A percentile compares a stretch with the other conserved stretches of the same genome.
phyloP scores from a whole-genome alignment of 768 basidiomycete genomes.

The Rhizopogon vesiculosus region DNA sequence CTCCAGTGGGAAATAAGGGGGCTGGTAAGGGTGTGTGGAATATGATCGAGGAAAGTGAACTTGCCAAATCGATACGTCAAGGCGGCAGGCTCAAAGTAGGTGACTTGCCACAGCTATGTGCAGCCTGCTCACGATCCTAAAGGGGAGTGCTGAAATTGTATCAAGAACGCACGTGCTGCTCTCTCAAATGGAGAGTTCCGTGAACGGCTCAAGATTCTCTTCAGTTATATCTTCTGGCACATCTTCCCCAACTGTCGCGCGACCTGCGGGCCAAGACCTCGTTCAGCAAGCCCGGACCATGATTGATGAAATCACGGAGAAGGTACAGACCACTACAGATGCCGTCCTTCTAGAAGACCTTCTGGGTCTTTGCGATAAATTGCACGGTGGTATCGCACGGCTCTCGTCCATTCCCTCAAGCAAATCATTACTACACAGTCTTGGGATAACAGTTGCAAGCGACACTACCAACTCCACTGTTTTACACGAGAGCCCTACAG shows the following conservation, averaged over 20 bases:
- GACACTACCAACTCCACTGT: constrained; percentile 19
- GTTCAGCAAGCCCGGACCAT: constrained; percentile 48
- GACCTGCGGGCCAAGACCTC: constrained; percentile 30
- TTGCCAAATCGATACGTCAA: constrained; percentile 64
- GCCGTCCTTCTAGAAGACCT: constrained; percentile 62
- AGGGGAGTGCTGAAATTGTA: constrained; percentile 1
- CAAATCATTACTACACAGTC: constrained; percentile 37
- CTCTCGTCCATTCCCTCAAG: constrained; percentile 35
- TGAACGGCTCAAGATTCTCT: not conserved
- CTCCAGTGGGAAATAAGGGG: constrained; percentile 43
- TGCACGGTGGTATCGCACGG: constrained; percentile 53
- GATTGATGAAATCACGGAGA: constrained; percentile 43
- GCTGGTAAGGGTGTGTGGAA: constrained; percentile 72
- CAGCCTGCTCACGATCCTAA: not conserved
- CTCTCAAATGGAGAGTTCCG: constrained; percentile 32
- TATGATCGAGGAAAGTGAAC: constrained; percentile 81
- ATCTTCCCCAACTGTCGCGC: not conserved
- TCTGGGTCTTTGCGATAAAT: constrained; percentile 65
- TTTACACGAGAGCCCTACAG: constrained; percentile 1
- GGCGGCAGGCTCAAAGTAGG: constrained; percentile 45
- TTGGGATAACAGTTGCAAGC: constrained; percentile 37
- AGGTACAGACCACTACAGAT: constrained; percentile 54
- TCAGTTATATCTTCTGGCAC: constrained; percentile 1
- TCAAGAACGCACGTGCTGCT: constrained; percentile 39
- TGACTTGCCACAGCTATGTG: constrained; percentile 29